Evolutionary conservation across 208 protist species (phyloP), one percentile per base, ranked within the genome.

Genomic region (Acanthamoeba quina): DNA sequence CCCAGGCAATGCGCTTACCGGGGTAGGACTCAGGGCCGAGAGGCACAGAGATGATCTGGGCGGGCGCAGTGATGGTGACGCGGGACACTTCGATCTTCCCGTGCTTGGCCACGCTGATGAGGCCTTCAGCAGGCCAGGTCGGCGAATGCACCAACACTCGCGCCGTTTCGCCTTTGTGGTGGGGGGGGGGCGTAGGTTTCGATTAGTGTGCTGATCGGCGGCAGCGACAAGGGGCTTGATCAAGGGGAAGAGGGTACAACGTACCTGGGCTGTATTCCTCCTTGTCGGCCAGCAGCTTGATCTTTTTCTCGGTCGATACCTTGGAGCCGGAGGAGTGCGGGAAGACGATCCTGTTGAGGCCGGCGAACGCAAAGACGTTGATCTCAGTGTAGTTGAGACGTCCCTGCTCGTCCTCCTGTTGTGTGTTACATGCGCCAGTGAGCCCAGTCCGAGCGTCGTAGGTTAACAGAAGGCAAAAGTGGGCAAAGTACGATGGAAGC

Each of bases 271-370:
- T 44, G 54, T 89, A 89, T 4, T 31, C 31, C 24, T 89, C 56
- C 80, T 89, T 89, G 80, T 89, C 80, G 52, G 80, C 80, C 31
- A 89, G 24, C n/a, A 89, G 80, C 17, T 44, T 29, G 56, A 89
- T 37, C 31, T 37, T 89, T 21, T 82, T 52, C 17, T 44, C 34
- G 37, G 68, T 26, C 29, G 72, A 72, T 21, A 41, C 37, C 47
- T 83, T 83, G 74, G 21, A 26, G n/a, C 54, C 52, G 10, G 54
- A 52, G 13, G 47, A 21, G n/a, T 29, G 49, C 11, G 80, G 80
- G 41, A 68, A 89, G 26, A 89, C 19, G 56, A 89, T 89, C 31
- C 49, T 58, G 54, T 89, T 89, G 29, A 89, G 80, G 80, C 80
- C 80, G 21, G 54, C 54, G 31, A 89, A 89, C 2, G 80, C 80